Conservation (phyloP, 208 protist genomes). For the Wallacemonas sp. region DNA sequence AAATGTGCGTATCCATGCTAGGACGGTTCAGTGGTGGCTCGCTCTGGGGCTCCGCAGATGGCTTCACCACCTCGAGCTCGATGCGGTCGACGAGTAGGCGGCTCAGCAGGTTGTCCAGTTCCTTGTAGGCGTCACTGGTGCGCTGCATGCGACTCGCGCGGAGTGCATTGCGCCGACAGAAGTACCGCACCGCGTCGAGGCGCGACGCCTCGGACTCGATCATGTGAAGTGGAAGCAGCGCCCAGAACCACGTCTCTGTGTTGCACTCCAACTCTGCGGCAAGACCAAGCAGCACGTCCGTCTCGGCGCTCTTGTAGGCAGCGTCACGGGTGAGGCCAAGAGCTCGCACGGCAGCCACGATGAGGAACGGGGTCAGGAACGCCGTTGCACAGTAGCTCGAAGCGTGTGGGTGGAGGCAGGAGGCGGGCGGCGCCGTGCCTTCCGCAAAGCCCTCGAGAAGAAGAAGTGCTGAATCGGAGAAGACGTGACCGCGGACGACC, state of each 20-base stretch:
- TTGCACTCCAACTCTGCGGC: conserved; percentile 68
- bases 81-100: conserved; percentile 41
- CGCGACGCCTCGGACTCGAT: conserved; percentile 49
- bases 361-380: conserved; percentile 80
- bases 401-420: conserved; percentile 80
- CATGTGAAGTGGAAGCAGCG: conserved; percentile 78
- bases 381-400: conserved; percentile 84
- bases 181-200: conserved; percentile 53
- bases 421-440: conserved; percentile 43
- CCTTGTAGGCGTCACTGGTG: conserved; percentile 13
- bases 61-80: conserved; percentile 42
- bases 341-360: conserved; percentile 55
- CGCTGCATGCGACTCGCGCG: conserved; percentile 33
- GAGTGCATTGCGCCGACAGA: conserved; percentile 76
- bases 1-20: conserved; percentile 65
- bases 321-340: conserved; percentile 43
- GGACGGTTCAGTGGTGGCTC: conserved; percentile 48
- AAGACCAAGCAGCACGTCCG: conserved; percentile 64
- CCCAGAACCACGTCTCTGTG: conserved; percentile 81
- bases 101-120: conserved; percentile 41
- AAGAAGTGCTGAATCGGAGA: conserved; percentile 74
- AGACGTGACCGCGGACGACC: conserved; percentile 59
- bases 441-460: conserved; percentile 73
- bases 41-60: conserved; percentile 26
- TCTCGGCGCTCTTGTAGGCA: conserved; percentile 71